phyloP scores from a whole-genome alignment of 2,329 filamentous ascomycete species.

The Incumbomyces lentus region DNA sequence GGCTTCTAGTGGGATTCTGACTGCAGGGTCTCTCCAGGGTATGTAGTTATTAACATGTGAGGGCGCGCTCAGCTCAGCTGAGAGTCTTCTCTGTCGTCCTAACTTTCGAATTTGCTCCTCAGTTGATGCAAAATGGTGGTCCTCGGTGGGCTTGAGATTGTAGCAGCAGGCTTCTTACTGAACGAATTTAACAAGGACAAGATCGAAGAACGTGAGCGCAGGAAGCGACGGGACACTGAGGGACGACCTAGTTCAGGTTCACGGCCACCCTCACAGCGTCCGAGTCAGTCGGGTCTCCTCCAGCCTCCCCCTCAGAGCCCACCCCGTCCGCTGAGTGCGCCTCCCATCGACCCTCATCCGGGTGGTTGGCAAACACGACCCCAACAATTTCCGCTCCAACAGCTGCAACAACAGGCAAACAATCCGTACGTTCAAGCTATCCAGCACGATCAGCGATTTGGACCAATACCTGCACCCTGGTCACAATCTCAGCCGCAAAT shows the following conservation, averaged over 20 bases:
- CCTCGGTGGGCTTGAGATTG: conserved; percentile 17
- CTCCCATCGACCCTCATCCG: conserved; percentile 4
- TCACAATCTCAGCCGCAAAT: conserved; percentile 6
- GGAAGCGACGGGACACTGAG: conserved; percentile 7
- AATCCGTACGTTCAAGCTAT: conserved; percentile 6
- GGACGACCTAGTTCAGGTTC: conserved; percentile 9
- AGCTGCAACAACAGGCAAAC: conserved; percentile 8
- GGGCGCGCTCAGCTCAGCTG: too few relatives aligned
- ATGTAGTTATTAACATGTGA: too few relatives aligned
- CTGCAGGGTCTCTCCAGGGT: too few relatives aligned
- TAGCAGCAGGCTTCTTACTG: conserved; percentile 17
- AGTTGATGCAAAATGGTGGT: conserved; percentile 11
- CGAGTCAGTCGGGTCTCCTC: conserved; percentile 5
- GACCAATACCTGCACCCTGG: neutral
- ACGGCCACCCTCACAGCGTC: neutral
- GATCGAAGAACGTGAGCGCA: conserved; percentile 11
- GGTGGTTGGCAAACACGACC: conserved; percentile 1
- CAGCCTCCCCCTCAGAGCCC: conserved; percentile 3
- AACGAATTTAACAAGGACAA: conserved; percentile 16
- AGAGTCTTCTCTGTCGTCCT: too few relatives aligned
- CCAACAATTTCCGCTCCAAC: conserved; percentile 9
- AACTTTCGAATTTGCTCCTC: too few relatives aligned
- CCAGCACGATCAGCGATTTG: conserved; percentile 8
- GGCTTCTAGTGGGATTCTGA: too few relatives aligned
- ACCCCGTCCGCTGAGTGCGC: conserved; percentile 8